Evolutionary conservation across 495 filamentous ascomycete species (phyloP), one percentile per base, ranked within the genome.

Genomic region (Penicillium pancosmium): DNA sequence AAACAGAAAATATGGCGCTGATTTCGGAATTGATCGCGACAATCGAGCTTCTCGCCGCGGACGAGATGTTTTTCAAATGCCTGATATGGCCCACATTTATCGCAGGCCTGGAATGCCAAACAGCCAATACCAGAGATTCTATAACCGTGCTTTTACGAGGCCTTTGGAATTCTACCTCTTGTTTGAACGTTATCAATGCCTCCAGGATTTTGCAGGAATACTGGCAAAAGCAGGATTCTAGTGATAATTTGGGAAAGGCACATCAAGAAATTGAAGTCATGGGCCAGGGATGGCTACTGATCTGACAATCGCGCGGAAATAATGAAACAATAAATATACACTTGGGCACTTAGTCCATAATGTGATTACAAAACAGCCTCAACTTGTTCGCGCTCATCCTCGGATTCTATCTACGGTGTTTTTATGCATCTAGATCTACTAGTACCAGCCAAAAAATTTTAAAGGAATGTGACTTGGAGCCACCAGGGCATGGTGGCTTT

Each of bases 1-100:
- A 6, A 31, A 8, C 41, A 19, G 16, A 19, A 16, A 19, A 44
- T 18, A 16, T 21, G 2, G 3, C 4, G 1, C 16, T 44, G 1
- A 7, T 19, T 16, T 44, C 41, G 5, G 3, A 19, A 18, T 44
- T n/a, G 9, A 12, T 44, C n/a, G n/a, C 9, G n/a, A 44, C 6
- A 44, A 16, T 44, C 18, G 2, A 44, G 2, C n/a, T 59, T n/a
- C 68, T 85, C 9, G 70, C 73, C n/a, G 41, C 65, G 18, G 66
- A 80, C 3, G 74, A 74, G 7, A 56, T 74, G 0, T 54, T 78
- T n/a, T 77, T 83, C 66, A 85, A 84, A 54, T 82, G 75, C 10
- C 73, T 79, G 0, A 67, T 80, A 0, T 84, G 80, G 81, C 80
- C 82, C 1, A 77, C 75, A 3, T 84, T 85, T 46, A 68, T 84